Base-by-base conservation (phyloP, 257 asterid genomes). In the Cruciata laevipes region DNA sequence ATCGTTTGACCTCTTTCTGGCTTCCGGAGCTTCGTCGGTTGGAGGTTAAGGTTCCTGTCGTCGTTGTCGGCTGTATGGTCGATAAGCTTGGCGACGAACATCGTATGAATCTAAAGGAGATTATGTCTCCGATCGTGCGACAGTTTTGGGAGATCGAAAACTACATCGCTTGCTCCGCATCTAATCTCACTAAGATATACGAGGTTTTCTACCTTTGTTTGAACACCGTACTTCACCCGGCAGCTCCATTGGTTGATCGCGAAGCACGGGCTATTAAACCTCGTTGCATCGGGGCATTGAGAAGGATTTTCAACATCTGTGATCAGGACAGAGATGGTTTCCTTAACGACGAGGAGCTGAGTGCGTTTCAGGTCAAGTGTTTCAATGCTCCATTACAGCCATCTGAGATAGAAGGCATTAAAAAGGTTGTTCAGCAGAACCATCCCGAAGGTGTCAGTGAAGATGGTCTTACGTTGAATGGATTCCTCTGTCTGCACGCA, bases 271-370 rank as follows among this genome's bases (percentile, higher is more conserved):
- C 87, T 65, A 80, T 94, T 69, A 88, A 76, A 70, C 96, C 98
- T 61, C 84, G 95, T 40, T 94, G 96, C 75, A 89, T 90, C 70
- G 84, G 96, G 85, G 99, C 98, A 76, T 78, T 90, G 73, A 94
- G 90, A 74, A 84, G 96, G 70, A 94, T 94, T 25, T 94, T 94
- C 69, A 90, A 88, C 74, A 93, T 94, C 21, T 94, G 95, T 23
- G 99, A 94, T 74, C 87, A 82, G 64, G 98, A 90, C 75, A 85
- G 96, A 77, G 99, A 94, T 83, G 99, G 99, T 53, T 95, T 96
- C 71, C 96, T 94, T 67, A 88, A 86, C 79, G 97, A 90, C 72
- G 96, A 76, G 27, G 99, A 94, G 81, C 84, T 94, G 80, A 90
- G 88, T 59, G 92, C 85, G 69, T 90, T 94, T 85, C 99, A 88